Evolutionary conservation across 2,329 filamentous ascomycete genomes (phyloP).

Genomic region (Dothistroma septosporum): DNA sequence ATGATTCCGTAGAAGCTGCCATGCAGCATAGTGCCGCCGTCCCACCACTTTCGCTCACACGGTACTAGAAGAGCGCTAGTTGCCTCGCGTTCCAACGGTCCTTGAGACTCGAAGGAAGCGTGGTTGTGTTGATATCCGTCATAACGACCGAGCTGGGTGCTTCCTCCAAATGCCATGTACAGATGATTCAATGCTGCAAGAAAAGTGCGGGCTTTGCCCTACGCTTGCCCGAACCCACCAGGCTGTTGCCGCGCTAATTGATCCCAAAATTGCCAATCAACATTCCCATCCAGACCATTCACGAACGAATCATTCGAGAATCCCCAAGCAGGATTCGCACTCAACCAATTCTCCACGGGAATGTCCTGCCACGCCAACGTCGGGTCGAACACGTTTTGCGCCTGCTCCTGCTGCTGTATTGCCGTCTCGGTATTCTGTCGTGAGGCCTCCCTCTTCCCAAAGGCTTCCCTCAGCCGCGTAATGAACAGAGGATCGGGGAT

Average conservation of each 20-base stretch:
- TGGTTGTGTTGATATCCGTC: too few relatives aligned
- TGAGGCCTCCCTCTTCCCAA: slow-evolving; percentile 14
- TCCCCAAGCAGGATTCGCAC: slow-evolving; percentile 13
- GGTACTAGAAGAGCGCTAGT: background rate
- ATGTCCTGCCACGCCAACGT: slow-evolving; percentile 9
- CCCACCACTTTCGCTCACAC: background rate
- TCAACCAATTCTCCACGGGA: slow-evolving; percentile 14
- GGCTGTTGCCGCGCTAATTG: slow-evolving; percentile 11
- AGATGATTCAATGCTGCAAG: too few relatives aligned
- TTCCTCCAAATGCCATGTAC: too few relatives aligned
- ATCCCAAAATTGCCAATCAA: slow-evolving; percentile 22
- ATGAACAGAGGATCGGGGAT: slow-evolving; percentile 15
- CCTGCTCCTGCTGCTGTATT: slow-evolving; percentile 2
- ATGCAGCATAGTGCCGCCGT: background rate
- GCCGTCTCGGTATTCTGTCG: slow-evolving; percentile 16
- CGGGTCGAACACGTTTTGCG: slow-evolving; percentile 9
- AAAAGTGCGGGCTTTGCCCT: background rate
- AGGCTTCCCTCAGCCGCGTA: slow-evolving; percentile 9
- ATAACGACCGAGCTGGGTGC: too few relatives aligned
- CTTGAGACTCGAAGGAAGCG: background rate
- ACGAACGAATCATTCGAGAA: slow-evolving; percentile 11
- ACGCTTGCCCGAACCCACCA: background rate
- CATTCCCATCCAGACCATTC: slow-evolving; percentile 7
- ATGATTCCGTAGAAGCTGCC: background rate
- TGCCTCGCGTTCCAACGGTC: background rate